Evolutionary conservation across 305 asterid species (phyloP).

Genomic region (Striga hermonthica): DNA sequence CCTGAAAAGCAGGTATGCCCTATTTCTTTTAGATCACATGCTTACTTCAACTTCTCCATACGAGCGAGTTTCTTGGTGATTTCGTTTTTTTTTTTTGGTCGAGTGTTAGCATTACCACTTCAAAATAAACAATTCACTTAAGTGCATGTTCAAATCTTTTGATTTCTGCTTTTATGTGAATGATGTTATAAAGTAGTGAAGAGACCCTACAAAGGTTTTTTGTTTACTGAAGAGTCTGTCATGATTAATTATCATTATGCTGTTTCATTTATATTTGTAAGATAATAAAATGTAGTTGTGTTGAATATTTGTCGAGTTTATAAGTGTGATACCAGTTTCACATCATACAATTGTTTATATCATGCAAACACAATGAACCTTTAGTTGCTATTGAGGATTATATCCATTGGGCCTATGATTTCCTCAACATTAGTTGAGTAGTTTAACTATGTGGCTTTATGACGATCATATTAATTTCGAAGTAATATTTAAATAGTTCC

Average conservation of each 20-base stretch:
- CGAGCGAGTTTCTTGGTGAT: constrained; percentile 17
- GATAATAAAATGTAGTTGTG: not conserved
- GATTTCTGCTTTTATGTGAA: not conserved
- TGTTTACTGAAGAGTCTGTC: not conserved
- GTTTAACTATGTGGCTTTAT: not conserved
- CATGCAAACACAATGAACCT: not conserved
- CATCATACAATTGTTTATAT: not conserved
- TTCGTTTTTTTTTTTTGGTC: not conserved
- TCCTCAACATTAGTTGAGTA: not conserved
- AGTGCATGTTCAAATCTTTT: constrained; percentile 1
- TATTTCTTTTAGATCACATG: not conserved
- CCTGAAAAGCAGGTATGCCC: constrained; percentile 93
- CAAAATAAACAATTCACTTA: too few species aligned
- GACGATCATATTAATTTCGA: not conserved
- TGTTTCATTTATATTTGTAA: not conserved
- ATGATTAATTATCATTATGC: not conserved
- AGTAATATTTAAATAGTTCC: constrained; percentile 6
- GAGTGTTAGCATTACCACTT: too few species aligned
- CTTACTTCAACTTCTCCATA: constrained; percentile 4
- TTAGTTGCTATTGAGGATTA: not conserved
- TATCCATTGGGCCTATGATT: not conserved
- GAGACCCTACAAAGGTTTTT: not conserved
- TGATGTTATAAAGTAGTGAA: not conserved
- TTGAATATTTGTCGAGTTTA: not conserved
- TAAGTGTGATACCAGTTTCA: not conserved